Percentiles rank a stretch among this genome's conserved stretches.
Conservation (phyloP, 148 eudicot species). For the Vaccinium darrowii region DNA sequence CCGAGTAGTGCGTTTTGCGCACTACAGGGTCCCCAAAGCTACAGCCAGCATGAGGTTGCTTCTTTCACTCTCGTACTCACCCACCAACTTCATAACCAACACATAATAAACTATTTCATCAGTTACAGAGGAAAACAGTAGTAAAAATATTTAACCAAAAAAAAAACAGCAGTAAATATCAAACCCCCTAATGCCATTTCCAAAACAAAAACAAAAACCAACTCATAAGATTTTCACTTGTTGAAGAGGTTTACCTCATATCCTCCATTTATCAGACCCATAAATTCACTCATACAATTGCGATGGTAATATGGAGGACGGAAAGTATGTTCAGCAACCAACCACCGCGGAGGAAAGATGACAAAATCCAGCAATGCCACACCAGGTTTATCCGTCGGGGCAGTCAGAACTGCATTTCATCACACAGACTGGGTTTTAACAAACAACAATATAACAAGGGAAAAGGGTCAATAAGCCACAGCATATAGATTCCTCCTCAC, state of each 20-base stretch:
- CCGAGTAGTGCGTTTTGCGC: no score
- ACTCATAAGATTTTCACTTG: not conserved
- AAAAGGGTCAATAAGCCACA: not conserved
- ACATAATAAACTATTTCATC: not conserved
- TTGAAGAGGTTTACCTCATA: conserved; percentile 63
- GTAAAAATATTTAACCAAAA: not conserved
- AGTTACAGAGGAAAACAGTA: not conserved
- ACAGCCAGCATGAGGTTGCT: not conserved
- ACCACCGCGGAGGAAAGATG: conserved; percentile 96
- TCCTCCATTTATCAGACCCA: conserved; percentile 90
- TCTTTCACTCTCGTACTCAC: not conserved
- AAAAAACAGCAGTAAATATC: not conserved
- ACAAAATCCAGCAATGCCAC: conserved; percentile 98
- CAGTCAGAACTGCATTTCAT: conserved; percentile 71
- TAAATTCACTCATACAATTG: conserved; percentile 99
- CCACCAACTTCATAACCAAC: not conserved
- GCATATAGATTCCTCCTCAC: conserved; percentile 28
- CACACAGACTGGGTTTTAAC: not conserved
- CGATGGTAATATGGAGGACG: conserved; percentile 99
- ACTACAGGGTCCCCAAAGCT: not conserved
- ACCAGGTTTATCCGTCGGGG: conserved; percentile 95
- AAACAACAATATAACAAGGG: not conserved
- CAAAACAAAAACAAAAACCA: not conserved
- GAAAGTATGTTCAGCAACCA: conserved; percentile 98
- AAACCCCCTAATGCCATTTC: no score